Conservation (phyloP, 164 flowering plant genomes). For the Taxillus chinensis region DNA sequence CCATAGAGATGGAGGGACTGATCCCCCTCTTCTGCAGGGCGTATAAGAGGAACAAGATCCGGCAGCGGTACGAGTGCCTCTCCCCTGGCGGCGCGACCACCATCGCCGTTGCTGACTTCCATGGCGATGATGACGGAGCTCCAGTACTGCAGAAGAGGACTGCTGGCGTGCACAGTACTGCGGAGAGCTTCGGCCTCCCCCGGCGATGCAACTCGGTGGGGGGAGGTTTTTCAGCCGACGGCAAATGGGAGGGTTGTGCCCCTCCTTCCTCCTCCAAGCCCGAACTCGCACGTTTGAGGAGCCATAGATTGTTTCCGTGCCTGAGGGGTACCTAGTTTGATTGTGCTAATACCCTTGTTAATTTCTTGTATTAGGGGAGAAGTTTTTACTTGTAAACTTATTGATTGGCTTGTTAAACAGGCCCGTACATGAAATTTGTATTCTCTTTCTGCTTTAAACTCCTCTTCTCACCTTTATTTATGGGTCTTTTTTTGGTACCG, state of each 20-base stretch:
- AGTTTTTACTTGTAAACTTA: no score
- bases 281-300: neutral
- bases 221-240: neutral
- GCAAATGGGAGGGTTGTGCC: neutral
- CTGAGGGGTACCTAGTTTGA: no score
- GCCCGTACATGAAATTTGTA: no score
- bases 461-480: no score
- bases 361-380: no score
- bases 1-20: neutral
- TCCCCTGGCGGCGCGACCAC: constrained; percentile 1
- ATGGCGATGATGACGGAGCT: neutral
- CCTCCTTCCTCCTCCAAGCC: neutral
- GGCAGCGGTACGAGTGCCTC: constrained; percentile 1
- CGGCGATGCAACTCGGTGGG: neutral
- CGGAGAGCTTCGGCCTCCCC: no score
- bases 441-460: no score
- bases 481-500: no score
- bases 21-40: constrained; percentile 1
- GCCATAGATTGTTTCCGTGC: neutral
- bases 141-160: no score
- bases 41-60: neutral
- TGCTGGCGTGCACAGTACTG: no score
- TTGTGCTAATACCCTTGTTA: no score
- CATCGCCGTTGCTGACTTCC: neutral
- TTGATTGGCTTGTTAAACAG: no score